Evolutionary conservation across 768 basidiomycete genomes (phyloP), one percentile per base, ranked within the genome.

Genomic region (Phallus indusiatus): DNA sequence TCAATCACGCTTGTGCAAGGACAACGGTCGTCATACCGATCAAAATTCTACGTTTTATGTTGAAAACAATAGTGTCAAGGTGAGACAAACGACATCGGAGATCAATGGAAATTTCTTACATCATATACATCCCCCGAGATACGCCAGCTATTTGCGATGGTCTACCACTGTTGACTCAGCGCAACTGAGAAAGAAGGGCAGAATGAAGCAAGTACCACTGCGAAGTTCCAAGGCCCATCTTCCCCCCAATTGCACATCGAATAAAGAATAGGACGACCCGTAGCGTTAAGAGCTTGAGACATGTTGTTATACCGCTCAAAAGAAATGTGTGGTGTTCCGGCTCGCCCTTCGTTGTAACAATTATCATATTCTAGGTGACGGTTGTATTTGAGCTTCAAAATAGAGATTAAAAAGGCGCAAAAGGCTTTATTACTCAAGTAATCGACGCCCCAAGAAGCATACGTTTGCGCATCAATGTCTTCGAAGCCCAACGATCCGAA

Each of bases 401-500:
- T 5, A 12, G 36, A 8, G 36, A 8, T 37, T 37, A 42, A 42
- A n/a, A 42, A 42, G n/a, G 2, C n/a, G n/a, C n/a, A 10, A 42
- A 11, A 10, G 42, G n/a, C 12, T 14, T 5, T 14, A 14, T 2
- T 42, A 42, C 42, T 42, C 12, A 66, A 28, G 36, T 65, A 66
- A 51, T 66, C 65, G 20, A 75, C 75, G 37, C 78, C 78, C 78
- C 79, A 80, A 18, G 71, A 70, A 8, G 78, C 76, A 59, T 78
- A 81, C 0, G 70, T 71, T 47, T 70, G 68, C 14, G 79, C 79
- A 61, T 82, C 80, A 24, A 73, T 71, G 11, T 69, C 67, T 65
- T 81, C 80, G 63, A 74, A 70, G 16, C 75, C 76, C 10, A 82
- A 65, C 48, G 74, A 76, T 53, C 78, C 78, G 8, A 79, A 34